Evolutionary conservation across 192 early-diverging fungal genomes (phyloP).

Genomic region (Kappamyces sp.): DNA sequence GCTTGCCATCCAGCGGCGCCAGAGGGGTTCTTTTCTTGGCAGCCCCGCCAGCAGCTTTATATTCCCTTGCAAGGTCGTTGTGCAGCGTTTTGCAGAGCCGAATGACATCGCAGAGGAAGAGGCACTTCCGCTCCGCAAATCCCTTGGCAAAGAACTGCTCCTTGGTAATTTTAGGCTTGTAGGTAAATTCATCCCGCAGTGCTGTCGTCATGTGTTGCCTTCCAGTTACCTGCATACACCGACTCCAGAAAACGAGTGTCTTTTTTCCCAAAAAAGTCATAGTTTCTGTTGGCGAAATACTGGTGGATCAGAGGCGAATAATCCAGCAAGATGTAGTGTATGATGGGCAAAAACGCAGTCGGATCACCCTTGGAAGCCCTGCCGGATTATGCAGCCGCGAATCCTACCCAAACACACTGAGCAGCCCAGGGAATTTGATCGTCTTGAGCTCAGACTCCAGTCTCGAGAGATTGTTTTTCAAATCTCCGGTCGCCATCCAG

Average conservation of each 20-base stretch:
- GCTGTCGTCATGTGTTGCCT: background rate
- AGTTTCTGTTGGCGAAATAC: constrained; percentile 30
- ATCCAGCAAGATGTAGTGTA: constrained; percentile 53
- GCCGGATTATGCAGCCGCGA: background rate
- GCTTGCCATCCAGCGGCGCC: constrained; percentile 12
- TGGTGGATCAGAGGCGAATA: constrained; percentile 29
- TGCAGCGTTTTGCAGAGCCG: background rate
- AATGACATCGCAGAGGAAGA: constrained; percentile 34
- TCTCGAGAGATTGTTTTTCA: constrained; percentile 46
- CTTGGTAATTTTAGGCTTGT: constrained; percentile 37
- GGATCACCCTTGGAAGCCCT: constrained; percentile 42
- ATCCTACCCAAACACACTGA: constrained; percentile 27
- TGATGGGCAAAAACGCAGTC: constrained; percentile 40
- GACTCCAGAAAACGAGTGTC: constrained; percentile 48
- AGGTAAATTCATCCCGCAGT: constrained; percentile 49
- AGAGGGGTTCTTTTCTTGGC: constrained; percentile 34
- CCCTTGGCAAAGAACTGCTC: constrained; percentile 46
- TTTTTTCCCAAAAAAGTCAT: constrained; percentile 44
- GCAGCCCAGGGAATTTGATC: constrained; percentile 29
- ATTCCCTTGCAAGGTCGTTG: background rate
- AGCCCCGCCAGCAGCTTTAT: background rate
- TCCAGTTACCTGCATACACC: constrained; percentile 28
- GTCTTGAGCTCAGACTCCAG: constrained; percentile 31
- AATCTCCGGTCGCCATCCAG: constrained; percentile 41
- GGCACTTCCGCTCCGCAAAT: constrained; percentile 44